Evolutionary conservation across 2,329 filamentous ascomycete genomes (phyloP), one percentile per base, ranked within the genome.

Genomic region (Sphaerulina musiva): DNA sequence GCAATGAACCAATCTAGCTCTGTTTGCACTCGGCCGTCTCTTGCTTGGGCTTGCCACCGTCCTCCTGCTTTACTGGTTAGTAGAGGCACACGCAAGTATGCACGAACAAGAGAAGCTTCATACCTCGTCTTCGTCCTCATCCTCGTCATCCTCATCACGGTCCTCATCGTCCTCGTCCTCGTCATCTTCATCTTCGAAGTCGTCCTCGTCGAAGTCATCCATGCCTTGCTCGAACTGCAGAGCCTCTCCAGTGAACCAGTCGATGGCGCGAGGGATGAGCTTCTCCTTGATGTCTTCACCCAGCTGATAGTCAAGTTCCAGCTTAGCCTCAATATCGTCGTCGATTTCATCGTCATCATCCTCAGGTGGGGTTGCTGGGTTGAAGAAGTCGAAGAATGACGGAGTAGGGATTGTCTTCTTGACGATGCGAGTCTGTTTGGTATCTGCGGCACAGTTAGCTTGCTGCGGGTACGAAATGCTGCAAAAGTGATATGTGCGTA

Each of bases 251-350:
- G 93, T 98, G 74, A 98, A 98, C 93, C 93, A 98, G 76, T 98
- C 93, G 67, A 98, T 93, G 54, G 95, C 93, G 64, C 92, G 90
- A 61, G 93, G 93, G 65, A 98, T 98, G 62, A 98, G 82, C 79
- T 98, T 98, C 82, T 98, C 93, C 79, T 98, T 98, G 77, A 98
- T 96, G 70, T 98, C 93, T 78, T 98, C 93, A 63, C 93, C 93
- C 43, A 98, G 84, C 76, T 97, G 92, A 74, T 97, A 98, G 76
- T 98, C 93, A 49, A 98, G 85, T 78, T 98, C 93, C 53, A 98
- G 83, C 61, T 93, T 91, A 75, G 95, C 91, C 78, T 98, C 93
- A 49, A 98, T 95, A 71, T 98, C 93, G 48, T 85, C 87, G 52
- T 86, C 84, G 57, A 87, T 84, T 62, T 92, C 86, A 63, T 92